Percentiles rank a stretch among this genome's conserved stretches.
Conservation (phyloP, 176 grass and related monocot genomes). For the Oryza nivara region DNA sequence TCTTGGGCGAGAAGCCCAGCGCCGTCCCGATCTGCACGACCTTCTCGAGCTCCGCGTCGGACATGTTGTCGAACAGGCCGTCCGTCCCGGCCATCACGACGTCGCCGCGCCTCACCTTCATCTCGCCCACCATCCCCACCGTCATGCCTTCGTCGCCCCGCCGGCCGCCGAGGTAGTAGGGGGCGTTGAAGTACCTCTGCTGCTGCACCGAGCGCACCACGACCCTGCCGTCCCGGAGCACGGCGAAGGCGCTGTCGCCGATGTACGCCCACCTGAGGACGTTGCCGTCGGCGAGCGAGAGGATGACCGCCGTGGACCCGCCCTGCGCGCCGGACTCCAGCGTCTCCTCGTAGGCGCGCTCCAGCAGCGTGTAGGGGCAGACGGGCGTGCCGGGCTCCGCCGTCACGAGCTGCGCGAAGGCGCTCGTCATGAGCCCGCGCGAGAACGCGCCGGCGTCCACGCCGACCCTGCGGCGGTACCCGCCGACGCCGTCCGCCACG, state of each 20-base stretch:
- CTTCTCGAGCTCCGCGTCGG: conserved; percentile 2
- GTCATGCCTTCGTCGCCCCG: background rate
- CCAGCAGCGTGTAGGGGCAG: conserved; percentile 8
- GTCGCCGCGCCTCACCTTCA: conserved; percentile 9
- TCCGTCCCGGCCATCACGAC: conserved; percentile 39
- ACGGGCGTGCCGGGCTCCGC: background rate
- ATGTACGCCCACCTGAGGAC: conserved; percentile 32
- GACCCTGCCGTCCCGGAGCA: conserved; percentile 10
- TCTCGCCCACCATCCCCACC: background rate
- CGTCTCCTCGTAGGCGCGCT: background rate
- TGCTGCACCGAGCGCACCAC: background rate
- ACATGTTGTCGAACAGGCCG: conserved; percentile 51
- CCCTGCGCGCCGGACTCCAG: background rate
- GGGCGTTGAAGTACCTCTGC: conserved; percentile 24
- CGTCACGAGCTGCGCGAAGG: background rate
- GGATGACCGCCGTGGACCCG: conserved; percentile 27
- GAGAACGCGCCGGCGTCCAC: conserved; percentile 43
- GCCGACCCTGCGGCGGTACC: background rate
- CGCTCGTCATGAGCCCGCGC: conserved; percentile 32
- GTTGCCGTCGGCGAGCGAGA: conserved; percentile 18
- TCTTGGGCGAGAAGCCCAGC: conserved; percentile 7
- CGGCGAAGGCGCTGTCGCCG: conserved; percentile 29
- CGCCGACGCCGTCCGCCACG: background rate
- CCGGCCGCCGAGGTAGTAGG: background rate
- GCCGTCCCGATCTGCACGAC: background rate